Percentiles rank a stretch among this genome's conserved stretches.
phyloP scores from a whole-genome alignment of 306 rosid genomes.

The Ormosia semicastrata region DNA sequence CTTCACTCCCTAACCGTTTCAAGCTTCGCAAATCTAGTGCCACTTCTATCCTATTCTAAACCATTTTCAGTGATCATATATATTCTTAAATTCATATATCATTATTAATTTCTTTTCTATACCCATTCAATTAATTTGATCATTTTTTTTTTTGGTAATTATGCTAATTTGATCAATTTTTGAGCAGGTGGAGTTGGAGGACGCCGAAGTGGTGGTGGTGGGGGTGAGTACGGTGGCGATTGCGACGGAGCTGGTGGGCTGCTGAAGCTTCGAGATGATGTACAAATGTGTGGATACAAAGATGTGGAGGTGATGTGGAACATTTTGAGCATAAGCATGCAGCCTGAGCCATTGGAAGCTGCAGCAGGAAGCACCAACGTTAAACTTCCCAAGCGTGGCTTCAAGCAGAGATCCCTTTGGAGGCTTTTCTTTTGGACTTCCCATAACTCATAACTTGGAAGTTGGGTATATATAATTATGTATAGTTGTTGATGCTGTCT shows the following conservation, averaged over 20 bases:
- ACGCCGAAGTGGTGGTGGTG: background rate
- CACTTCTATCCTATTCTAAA: no score
- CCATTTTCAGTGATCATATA: no score
- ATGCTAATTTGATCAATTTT: background rate
- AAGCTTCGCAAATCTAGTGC: constrained; percentile 49
- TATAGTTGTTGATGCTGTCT: background rate
- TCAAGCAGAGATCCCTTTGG: constrained; percentile 18
- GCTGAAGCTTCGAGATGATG: constrained; percentile 54
- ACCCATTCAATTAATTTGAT: no score
- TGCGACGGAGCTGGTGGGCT: constrained; percentile 14
- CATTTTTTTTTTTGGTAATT: no score
- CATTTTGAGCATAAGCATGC: constrained; percentile 38
- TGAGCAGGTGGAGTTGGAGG: background rate
- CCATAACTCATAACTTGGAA: background rate
- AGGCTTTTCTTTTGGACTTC: constrained; percentile 28
- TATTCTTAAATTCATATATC: no score
- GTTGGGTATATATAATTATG: background rate
- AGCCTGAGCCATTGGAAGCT: constrained; percentile 4
- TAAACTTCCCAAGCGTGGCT: background rate
- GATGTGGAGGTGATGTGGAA: constrained; percentile 72
- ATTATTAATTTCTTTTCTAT: background rate
- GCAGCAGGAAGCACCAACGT: background rate
- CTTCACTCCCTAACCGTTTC: constrained; percentile 33
- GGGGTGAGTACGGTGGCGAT: background rate
- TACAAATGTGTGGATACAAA: constrained; percentile 54